Base-by-base conservation (phyloP, 768 basidiomycete genomes). In the Trametes sanguinea region DNA sequence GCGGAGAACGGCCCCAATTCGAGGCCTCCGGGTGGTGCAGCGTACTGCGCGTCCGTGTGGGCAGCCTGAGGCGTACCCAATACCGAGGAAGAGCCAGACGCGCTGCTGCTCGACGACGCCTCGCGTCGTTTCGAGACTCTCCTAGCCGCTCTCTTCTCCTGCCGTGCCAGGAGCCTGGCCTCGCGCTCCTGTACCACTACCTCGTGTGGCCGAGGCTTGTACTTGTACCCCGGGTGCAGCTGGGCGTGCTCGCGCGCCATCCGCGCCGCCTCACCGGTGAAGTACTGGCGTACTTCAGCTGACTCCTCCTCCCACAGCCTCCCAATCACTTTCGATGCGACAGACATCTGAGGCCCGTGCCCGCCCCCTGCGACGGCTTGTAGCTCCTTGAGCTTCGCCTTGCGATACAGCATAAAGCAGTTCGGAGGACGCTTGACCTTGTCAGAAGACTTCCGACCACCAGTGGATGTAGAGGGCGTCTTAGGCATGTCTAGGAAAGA, bases 381-480 rank as follows among this genome's bases (percentile, higher is more conserved):
- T 13, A 60, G 55, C 30, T 62, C 46, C 4, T 60, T 57, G 2
- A 60, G 47, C 32, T 58, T 53, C 40, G 53, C 40, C 27, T 51
- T 62, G 1, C 65, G 44, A 43, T 60, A 66, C 14, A 66, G 40
- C 37, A 66, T 62, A 46, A 57, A 66, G 52, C 61, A 50, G 48
- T 50, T 50, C 8, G 29, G 48, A 32, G 48, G 48, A 22, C 22
- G 22, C 22, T 22, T 22, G 22, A 22, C 30, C 48, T 50, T 4
- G 48, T 22, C 22, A 22, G 48, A 16, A 29, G 30, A 6, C 4
- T 10, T 14, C 35, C 35, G 6, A 6, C 35, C 35, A 37, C 11
- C 35, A 37, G 35, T 6, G 1, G 6, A 11, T 37, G 11, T 37
- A 11, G 35, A 37, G 35, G 6, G 35, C 35, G 35, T 37, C 35